Evolutionary conservation across 441 rosid genomes (phyloP), one percentile per base, ranked within the genome.

Genomic region (Bruguiera hainesii): DNA sequence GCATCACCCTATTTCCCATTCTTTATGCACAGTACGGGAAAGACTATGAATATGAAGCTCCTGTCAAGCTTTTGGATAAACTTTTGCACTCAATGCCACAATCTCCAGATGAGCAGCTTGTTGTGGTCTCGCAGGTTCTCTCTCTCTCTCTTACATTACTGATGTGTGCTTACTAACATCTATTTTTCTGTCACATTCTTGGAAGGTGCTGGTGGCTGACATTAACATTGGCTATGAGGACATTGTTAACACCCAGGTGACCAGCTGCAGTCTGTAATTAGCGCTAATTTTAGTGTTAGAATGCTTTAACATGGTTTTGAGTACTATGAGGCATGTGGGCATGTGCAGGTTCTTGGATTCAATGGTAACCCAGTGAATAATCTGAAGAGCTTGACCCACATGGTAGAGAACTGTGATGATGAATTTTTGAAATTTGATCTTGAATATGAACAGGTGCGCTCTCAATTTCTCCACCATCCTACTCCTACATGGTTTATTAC

Each of bases 141-240:
- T 48, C 57, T 63, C 48, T 42, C 53, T 19, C 25, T 5, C 35
- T 7, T 52, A 13, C 58, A 29, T 51, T 53, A 19, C 57, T 21
- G 57, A 21, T 53, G 29, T 37, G 25, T 33, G 16, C 63, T 33
- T 60, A 10, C 57, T 10, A 23, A 23, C 46, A 29, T 6, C 0
- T 55, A 7, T 74, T 50, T 48, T 56, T 59, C 35, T 73, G 49
- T 20, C 20, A 70, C 65, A 51, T 64, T 53, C 56, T 20, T 42
- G n/a, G 29, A 73, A 91, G 98, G 98, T 94, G 69, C 96, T 94
- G 58, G 98, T 89, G 48, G 93, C 95, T 78, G 98, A 89, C 76
- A 77, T 89, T 60, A 94, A 94, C 68, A 87, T 94, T 73, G 96
- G 98, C 61, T 94, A 94, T n/a, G 98, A 94, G 69, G 96, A 82